Conservation (phyloP, 345 rosid genomes). For the Punica granatum region DNA sequence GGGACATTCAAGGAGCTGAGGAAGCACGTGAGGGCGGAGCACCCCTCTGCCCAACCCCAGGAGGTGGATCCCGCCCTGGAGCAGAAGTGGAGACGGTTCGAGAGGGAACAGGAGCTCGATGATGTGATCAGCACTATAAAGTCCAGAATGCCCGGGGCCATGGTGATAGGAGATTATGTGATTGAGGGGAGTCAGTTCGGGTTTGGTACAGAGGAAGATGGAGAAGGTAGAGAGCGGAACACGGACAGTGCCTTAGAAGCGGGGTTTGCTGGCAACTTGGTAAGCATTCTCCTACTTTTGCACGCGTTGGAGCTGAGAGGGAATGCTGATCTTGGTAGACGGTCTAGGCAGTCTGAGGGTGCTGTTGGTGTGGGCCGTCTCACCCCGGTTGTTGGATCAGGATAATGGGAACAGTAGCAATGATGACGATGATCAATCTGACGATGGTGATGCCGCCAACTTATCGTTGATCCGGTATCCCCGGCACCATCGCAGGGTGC, state of each 20-base stretch:
- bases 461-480: constrained; percentile 57
- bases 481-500: constrained; percentile 51
- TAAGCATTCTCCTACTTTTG: constrained; percentile 59
- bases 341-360: constrained; percentile 22
- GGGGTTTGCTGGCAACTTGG: constrained; percentile 51
- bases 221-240: neutral
- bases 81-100: constrained; percentile 81
- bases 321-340: constrained; percentile 34
- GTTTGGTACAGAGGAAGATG: constrained; percentile 28
- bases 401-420: constrained; percentile 32
- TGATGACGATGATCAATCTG: neutral
- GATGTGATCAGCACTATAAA: constrained; percentile 79
- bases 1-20: constrained; percentile 84
- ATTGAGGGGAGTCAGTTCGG: constrained; percentile 56
- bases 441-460: constrained; percentile 23
- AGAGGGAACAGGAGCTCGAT: constrained; percentile 56
- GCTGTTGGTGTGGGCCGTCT: neutral
- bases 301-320: constrained; percentile 73
- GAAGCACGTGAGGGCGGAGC: constrained; percentile 79
- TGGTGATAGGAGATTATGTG: constrained; percentile 81
- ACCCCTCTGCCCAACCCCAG: constrained; percentile 75
- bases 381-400: constrained; percentile 29
- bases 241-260: constrained; percentile 13
- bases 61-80: constrained; percentile 70
- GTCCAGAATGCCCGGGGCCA: constrained; percentile 81